Evolutionary conservation across 1,139 yeast species (phyloP), one percentile per base, ranked within the genome.

Genomic region (Candida tunisiensis): DNA sequence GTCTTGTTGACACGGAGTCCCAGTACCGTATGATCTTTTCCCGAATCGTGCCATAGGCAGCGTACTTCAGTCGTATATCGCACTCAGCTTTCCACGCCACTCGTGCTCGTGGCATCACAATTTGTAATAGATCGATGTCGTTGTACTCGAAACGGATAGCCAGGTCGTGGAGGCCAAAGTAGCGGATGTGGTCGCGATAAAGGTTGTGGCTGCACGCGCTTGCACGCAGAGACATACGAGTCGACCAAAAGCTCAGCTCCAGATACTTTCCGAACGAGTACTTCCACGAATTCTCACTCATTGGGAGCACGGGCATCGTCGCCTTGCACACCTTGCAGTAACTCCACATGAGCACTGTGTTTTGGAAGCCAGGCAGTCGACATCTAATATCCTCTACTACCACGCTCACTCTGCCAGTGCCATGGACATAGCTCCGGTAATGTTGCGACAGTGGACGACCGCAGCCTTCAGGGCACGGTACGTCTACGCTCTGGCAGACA

Each of bases 231-330:
- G 37, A 57, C 38, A 47, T 47, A 36, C 41, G 55, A 39, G 38
- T 46, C 28, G 92, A 82, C 77, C 92, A 83, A 45, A 83, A 85
- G 22, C 77, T 61, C 16, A 85, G 55, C 51, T 91, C 96, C 25
- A 91, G 58, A 44, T 79, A 91, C 45, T 88, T 91, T 1, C 98
- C 98, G 47, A 91, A 72, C 0, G 96, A 85, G 37, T 74, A 73
- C 43, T 75, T 82, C 74, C 92, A 85, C 0, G 95, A 74, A 16
- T 74, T 75, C 29, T 82, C 88, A 40, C 80, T 77, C 77, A 91
- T 70, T n/a, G 82, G 79, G 15, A 73, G 56, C 9, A 79, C 72
- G 0, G 95, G 92, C 3, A 93, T 74, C 0, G 77, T 62, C 25
- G 62, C 65, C 12, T 71, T 66, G 47, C 99, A 91, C 28, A 60